Percentiles rank a stretch among this genome's conserved stretches.
These are phyloP conservation scores for Cryptosporidium bovis DNA, from an alignment of 169 alveolate species.

Conservation along the genomic window DNA sequence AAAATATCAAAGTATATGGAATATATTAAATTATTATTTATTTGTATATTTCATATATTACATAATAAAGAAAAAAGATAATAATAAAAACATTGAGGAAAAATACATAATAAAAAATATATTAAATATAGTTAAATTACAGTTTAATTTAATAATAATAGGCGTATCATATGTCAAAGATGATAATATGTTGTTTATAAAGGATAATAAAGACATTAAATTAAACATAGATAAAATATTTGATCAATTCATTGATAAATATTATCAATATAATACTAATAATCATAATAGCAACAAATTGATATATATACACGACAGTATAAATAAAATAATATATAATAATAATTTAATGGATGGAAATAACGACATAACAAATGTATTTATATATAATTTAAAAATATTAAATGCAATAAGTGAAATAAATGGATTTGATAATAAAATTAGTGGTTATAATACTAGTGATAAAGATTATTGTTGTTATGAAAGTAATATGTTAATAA, in stretches of 20 bases:
- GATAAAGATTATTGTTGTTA: background rate
- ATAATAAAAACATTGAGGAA: background rate
- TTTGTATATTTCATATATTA: slow-evolving; percentile 21
- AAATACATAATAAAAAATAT: slow-evolving; percentile 2
- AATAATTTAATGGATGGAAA: background rate
- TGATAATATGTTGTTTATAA: slow-evolving; percentile 6
- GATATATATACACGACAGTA: background rate
- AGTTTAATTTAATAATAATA: slow-evolving; percentile 1
- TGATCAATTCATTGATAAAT: slow-evolving; percentile 42
- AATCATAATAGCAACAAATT: background rate
- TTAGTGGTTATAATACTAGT: background rate
- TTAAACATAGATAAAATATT: slow-evolving; percentile 1
- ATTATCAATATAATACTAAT: slow-evolving; percentile 23
- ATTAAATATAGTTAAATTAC: slow-evolving; percentile 25
- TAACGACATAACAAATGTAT: background rate
- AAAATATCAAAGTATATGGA: slow-evolving; percentile 48
- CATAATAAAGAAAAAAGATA: background rate
- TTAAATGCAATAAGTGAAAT: slow-evolving; percentile 11
- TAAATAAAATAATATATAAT: slow-evolving; percentile 23
- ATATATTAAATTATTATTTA: slow-evolving; percentile 33
- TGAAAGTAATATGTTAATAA: slow-evolving; percentile 19
- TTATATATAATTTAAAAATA: slow-evolving; percentile 16
- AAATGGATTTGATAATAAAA: background rate
- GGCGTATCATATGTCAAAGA: slow-evolving; percentile 36
- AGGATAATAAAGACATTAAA: background rate